Conservation (phyloP, 1,284 basidiomycete species). For the Cryptococcus sp. region DNA sequence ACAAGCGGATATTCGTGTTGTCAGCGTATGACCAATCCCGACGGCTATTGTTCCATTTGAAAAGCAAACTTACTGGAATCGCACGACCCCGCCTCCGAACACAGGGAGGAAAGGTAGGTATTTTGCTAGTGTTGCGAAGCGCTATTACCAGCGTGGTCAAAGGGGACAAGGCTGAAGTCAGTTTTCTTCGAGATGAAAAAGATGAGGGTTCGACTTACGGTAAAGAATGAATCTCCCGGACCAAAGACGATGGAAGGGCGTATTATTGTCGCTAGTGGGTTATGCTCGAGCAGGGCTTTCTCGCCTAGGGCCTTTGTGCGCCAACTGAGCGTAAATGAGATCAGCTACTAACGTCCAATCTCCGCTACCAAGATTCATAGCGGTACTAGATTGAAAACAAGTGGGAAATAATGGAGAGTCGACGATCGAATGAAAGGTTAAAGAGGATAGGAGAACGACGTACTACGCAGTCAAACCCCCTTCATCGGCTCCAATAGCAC, state of each 20-base stretch:
- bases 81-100: conserved; percentile 65
- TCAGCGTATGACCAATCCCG: background rate
- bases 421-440: too few relatives aligned
- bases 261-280: conserved; percentile 62
- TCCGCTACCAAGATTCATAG: too few relatives aligned
- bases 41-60: too few relatives aligned
- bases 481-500: conserved; percentile 45
- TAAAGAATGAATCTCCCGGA: conserved; percentile 70
- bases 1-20: background rate
- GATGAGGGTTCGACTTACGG: conserved; percentile 53
- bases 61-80: conserved; percentile 64
- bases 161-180: background rate
- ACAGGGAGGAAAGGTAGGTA: conserved; percentile 69
- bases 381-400: conserved; percentile 34
- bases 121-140: conserved; percentile 63
- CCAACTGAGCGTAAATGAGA: conserved; percentile 28
- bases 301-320: conserved; percentile 68
- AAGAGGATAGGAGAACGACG: conserved; percentile 2
- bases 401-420: conserved; percentile 40
- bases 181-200: background rate
- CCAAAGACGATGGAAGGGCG: conserved; percentile 71
- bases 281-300: conserved; percentile 54
- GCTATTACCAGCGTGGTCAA: conserved; percentile 54
- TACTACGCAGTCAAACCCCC: conserved; percentile 46
- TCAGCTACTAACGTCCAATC: too few relatives aligned